Evolutionary conservation across 208 protist species (phyloP).

Genomic region (Acanthamoeba royreba): DNA sequence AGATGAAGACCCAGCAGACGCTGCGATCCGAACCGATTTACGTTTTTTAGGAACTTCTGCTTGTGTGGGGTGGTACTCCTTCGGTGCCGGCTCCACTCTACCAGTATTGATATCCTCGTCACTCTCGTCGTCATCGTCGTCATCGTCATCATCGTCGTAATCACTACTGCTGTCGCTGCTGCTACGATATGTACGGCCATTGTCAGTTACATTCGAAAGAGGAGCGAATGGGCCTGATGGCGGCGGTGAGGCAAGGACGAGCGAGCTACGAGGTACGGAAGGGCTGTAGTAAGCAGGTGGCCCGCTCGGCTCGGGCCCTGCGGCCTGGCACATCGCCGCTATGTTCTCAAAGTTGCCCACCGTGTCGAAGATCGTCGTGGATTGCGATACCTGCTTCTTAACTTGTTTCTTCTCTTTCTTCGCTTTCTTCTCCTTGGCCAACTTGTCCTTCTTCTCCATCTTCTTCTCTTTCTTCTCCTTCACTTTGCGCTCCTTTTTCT

Average conservation of each 20-base stretch:
- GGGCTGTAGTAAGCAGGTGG: not conserved
- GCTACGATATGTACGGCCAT: too few relatives aligned
- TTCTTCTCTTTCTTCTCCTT: not conserved
- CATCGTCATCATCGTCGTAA: not conserved
- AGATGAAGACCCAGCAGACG: not conserved
- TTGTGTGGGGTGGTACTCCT: too few relatives aligned
- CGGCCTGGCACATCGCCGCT: not conserved
- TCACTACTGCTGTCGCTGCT: not conserved
- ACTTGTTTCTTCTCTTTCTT: not conserved
- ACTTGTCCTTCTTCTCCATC: not conserved
- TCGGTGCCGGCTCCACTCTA: not conserved
- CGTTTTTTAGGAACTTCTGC: too few relatives aligned
- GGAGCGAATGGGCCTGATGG: not conserved
- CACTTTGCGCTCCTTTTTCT: not conserved
- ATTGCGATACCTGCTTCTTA: not conserved
- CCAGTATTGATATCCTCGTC: too few relatives aligned
- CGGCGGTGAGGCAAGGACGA: not conserved
- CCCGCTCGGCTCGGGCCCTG: not conserved
- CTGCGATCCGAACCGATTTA: not conserved
- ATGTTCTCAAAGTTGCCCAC: not conserved
- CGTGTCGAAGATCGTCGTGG: not conserved
- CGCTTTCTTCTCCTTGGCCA: not conserved
- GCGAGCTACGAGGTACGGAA: too few relatives aligned
- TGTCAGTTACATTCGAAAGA: not conserved
- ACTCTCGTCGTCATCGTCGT: not conserved